A percentile compares a stretch with the other conserved stretches of the same genome.
phyloP scores from a whole-genome alignment of 768 basidiomycete genomes.

The Agrocybe praecox region DNA sequence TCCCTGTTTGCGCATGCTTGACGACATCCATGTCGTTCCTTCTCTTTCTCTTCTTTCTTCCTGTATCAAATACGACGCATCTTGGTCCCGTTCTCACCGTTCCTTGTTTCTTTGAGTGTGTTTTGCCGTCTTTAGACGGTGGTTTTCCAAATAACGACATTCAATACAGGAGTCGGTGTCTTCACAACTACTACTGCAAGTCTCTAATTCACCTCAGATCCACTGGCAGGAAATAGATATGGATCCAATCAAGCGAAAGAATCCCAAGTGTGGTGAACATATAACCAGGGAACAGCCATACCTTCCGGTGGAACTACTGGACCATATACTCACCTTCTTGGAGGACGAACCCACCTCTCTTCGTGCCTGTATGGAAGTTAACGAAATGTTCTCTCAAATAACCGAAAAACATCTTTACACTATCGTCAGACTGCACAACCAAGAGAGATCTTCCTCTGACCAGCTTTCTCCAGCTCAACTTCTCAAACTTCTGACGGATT shows the following conservation, averaged over 20 bases:
- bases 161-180: no score
- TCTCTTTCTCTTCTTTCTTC: no score
- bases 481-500: slow-evolving; percentile 3
- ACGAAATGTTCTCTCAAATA: slow-evolving; percentile 8
- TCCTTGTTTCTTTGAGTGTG: no score
- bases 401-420: slow-evolving; percentile 15
- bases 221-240: not conserved
- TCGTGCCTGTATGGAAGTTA: slow-evolving; percentile 7
- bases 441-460: not conserved
- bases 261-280: not conserved
- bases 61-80: no score
- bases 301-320: slow-evolving; percentile 13
- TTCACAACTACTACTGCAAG: no score
- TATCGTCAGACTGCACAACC: slow-evolving; percentile 7
- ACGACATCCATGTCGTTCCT: no score
- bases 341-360: slow-evolving; percentile 10
- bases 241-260: not conserved
- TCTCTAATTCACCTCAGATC: no score
- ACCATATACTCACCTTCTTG: slow-evolving; percentile 15
- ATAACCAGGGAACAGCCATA: not conserved
- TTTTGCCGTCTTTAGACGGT: no score
- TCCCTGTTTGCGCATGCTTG: no score
- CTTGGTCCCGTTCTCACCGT: no score
- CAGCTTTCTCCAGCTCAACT: slow-evolving; percentile 5
- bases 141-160: no score